A percentile compares a stretch with the other conserved stretches of the same genome.
These are phyloP conservation scores for Coffea eugenioides DNA, from an alignment of 257 asterid species.

Conservation along the genomic window DNA sequence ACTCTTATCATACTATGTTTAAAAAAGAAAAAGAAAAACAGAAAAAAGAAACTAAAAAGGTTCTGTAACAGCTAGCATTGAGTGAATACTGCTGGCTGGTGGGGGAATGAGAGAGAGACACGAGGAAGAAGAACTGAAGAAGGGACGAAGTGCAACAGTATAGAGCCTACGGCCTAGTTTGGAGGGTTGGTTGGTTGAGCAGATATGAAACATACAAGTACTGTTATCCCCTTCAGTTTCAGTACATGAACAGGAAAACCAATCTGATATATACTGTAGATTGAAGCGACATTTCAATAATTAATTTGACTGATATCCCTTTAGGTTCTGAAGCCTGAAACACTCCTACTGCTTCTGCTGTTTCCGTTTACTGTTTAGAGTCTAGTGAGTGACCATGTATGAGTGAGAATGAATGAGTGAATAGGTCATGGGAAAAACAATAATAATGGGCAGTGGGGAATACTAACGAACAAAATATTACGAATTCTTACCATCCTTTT, in stretches of 20 bases:
- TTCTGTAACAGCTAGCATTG: neutral
- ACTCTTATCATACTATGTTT: too few relatives aligned
- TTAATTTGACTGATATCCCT: constrained; percentile 32
- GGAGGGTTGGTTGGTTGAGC: neutral
- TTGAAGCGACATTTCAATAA: constrained; percentile 52
- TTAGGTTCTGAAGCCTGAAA: constrained; percentile 4
- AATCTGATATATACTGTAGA: constrained; percentile 32
- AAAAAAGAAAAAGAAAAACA: too few relatives aligned
- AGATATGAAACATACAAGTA: constrained; percentile 1
- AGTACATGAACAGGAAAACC: constrained; percentile 8
- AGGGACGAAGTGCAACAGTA: constrained; percentile 9
- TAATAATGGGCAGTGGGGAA: constrained; percentile 40
- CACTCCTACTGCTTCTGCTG: constrained; percentile 5
- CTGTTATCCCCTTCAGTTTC: constrained; percentile 11
- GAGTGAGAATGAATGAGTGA: constrained; percentile 3
- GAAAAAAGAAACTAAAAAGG: neutral
- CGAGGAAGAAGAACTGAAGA: neutral
- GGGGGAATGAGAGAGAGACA: neutral
- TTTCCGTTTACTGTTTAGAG: constrained; percentile 5
- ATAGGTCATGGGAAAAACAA: constrained; percentile 9
- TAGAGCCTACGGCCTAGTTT: constrained; percentile 8
- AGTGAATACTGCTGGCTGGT: constrained; percentile 6
- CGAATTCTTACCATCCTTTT: constrained; percentile 8
- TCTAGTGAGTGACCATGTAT: constrained; percentile 11
- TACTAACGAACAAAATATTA: constrained; percentile 25